Percentiles rank a stretch among this genome's conserved stretches.
phyloP scores from a whole-genome alignment of 2,329 filamentous ascomycete species.

The Sphaerulina populicola region DNA sequence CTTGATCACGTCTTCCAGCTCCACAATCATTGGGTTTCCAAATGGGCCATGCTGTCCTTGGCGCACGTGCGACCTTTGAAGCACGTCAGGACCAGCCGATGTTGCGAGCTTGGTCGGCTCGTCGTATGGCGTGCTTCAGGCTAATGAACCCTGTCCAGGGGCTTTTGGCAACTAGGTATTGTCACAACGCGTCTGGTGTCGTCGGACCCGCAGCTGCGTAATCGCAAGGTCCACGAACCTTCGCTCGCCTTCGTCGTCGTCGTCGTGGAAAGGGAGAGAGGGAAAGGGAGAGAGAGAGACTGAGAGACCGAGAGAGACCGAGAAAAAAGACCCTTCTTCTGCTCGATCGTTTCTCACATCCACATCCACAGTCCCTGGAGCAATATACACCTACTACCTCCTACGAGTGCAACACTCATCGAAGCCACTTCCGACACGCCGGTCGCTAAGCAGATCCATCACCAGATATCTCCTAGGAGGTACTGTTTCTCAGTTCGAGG shows the following conservation, averaged over 20 bases:
- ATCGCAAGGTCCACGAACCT: not conserved
- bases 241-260: not conserved
- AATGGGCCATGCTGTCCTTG: not conserved
- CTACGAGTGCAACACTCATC: too few species aligned
- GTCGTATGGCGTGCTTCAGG: constrained; percentile 14
- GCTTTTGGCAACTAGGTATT: constrained; percentile 1
- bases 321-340: too few species aligned
- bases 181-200: not conserved
- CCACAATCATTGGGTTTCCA: not conserved
- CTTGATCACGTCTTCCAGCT: constrained; percentile 2
- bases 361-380: too few species aligned
- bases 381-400: too few species aligned
- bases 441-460: not conserved
- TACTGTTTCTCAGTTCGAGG: constrained; percentile 4
- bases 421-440: not conserved
- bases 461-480: too few species aligned
- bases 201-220: constrained; percentile 10
- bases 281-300: too few species aligned
- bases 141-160: constrained; percentile 14
- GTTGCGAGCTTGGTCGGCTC: constrained; percentile 3
- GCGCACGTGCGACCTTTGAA: constrained; percentile 13
- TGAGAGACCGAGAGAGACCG: too few species aligned
- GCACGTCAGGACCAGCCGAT: constrained; percentile 6
- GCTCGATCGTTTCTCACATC: too few species aligned
- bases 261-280: too few species aligned